Evolutionary conservation across 2,329 filamentous ascomycete genomes (phyloP).

Genomic region (Rutstroemia sydowiana): DNA sequence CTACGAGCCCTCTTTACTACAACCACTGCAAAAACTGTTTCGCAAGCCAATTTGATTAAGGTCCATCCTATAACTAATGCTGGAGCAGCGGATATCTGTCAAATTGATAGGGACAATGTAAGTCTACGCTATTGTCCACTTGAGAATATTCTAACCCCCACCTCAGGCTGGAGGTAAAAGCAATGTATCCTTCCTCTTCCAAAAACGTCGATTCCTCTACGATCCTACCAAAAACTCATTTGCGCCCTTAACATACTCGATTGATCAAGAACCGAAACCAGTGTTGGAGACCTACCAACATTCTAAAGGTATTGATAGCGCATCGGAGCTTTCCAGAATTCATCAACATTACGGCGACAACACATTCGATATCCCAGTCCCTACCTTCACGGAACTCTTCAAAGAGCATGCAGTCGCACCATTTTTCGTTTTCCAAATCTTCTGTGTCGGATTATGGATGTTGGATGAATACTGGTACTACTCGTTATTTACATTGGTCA

Average conservation of each 20-base stretch:
- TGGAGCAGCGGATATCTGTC: constrained; percentile 80
- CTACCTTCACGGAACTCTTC: constrained; percentile 91
- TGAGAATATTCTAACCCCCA: constrained; percentile 1
- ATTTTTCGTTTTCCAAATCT: constrained; percentile 98
- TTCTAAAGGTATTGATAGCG: constrained; percentile 65
- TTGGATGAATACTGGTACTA: constrained; percentile 99
- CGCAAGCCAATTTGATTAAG: constrained; percentile 81
- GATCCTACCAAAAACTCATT: constrained; percentile 66
- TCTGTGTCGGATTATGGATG: constrained; percentile 98
- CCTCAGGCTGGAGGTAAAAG: constrained; percentile 60
- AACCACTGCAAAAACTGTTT: constrained; percentile 58
- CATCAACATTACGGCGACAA: constrained; percentile 94
- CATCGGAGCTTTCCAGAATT: constrained; percentile 69
- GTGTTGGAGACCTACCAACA: constrained; percentile 70
- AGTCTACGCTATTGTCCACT: constrained; percentile 11
- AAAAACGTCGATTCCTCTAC: constrained; percentile 95
- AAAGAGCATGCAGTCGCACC: constrained; percentile 97
- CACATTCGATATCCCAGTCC: constrained; percentile 95
- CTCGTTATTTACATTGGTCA: constrained; percentile 95
- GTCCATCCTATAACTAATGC: constrained; percentile 86
- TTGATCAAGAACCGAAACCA: constrained; percentile 82
- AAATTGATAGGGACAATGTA: constrained; percentile 67
- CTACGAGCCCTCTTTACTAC: constrained; percentile 77
- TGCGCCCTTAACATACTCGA: constrained; percentile 70
- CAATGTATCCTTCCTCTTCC: constrained; percentile 86